A percentile compares a stretch with the other conserved stretches of the same genome.
Conservation (phyloP, 2,329 filamentous ascomycete genomes). For the Epichloe uncinata region DNA sequence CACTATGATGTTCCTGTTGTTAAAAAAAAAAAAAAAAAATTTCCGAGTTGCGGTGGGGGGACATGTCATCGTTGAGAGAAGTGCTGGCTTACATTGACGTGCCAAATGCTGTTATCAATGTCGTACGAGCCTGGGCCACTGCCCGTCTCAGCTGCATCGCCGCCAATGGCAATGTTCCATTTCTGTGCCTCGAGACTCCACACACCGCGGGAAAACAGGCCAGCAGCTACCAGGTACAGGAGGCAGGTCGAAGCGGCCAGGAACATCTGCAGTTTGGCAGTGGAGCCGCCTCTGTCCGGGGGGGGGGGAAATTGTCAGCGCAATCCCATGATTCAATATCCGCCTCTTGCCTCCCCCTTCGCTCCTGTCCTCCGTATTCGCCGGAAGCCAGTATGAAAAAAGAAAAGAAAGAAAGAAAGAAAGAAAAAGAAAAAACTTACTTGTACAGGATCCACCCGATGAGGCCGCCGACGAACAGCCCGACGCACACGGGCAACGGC, state of each 20-base stretch:
- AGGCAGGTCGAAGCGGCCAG: conserved; percentile 72
- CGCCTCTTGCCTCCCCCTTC: too few species aligned
- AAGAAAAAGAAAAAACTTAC: conserved; percentile 30
- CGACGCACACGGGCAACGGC: conserved; percentile 62
- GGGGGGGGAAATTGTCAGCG: background rate
- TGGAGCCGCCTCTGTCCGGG: conserved; percentile 28
- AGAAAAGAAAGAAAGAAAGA: background rate
- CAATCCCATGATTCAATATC: too few species aligned
- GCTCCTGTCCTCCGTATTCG: accelerated
- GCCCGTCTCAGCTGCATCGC: conserved; percentile 36
- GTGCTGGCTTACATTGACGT: conserved; percentile 51
- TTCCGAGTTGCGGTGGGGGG: too few species aligned
- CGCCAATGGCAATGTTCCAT: conserved; percentile 53
- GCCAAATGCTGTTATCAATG: conserved; percentile 67
- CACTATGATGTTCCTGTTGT: conserved; percentile 37
- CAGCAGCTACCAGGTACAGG: conserved; percentile 72
- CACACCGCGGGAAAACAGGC: conserved; percentile 63
- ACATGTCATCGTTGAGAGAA: too few species aligned
- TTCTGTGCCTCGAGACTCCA: conserved; percentile 60
- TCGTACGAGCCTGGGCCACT: conserved; percentile 64
- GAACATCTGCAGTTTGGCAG: conserved; percentile 50
- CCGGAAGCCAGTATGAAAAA: too few species aligned
- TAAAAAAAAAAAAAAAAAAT: background rate
- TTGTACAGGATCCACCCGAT: conserved; percentile 69
- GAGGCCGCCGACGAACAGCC: conserved; percentile 50